Base-by-base conservation (phyloP, 2,329 filamentous ascomycete genomes). In the Penicillium expansum region DNA sequence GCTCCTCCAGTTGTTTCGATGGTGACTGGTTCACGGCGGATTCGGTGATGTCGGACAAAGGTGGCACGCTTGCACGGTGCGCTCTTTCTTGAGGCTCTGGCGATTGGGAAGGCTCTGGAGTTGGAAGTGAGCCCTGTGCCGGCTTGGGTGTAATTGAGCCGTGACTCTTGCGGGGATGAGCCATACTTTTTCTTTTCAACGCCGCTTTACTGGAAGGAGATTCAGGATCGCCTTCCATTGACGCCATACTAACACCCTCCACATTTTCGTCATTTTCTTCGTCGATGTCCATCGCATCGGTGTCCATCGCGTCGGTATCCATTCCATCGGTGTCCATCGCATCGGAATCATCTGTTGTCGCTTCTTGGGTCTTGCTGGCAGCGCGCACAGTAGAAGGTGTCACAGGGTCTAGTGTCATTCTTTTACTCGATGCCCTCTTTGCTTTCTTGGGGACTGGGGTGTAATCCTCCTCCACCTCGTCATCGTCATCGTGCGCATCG, bases 41-140 rank as follows among this genome's bases (percentile, higher is more conserved):
- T 38, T 82, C 79, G 14, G 90, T 92, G 61, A 92, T 90, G 69
- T 96, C 90, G 58, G 84, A 82, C 42, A 93, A 80, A 2, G 90
- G 87, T 3, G 85, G 84, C 18, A 72, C 74, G 47, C 75, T 76
- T 53, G 80, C 79, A 45, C 79, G 64, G 48, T 71, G 66, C 52
- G 67, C 68, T 52, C 59, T 69, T 53, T 61, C 57, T 62, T 69
- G 60, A 61, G 81, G 75, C 13, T 81, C 78, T 14, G 81, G 75
- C 54, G 86, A 84, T 41, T 77, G 74, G 9, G 86, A 85, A 10
- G 82, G 72, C 61, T 79, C 75, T 62, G 79, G 78, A 66, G 78
- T 80, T 64, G 75, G 74, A 67, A 76, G 71, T 72, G 70, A 76
- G 70, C 71, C 73, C 63, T 71, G 68, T 64, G 72, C 69, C 63